Conservation (phyloP, 352 stramenopile genomes). For the Globisporangium nodosum region DNA sequence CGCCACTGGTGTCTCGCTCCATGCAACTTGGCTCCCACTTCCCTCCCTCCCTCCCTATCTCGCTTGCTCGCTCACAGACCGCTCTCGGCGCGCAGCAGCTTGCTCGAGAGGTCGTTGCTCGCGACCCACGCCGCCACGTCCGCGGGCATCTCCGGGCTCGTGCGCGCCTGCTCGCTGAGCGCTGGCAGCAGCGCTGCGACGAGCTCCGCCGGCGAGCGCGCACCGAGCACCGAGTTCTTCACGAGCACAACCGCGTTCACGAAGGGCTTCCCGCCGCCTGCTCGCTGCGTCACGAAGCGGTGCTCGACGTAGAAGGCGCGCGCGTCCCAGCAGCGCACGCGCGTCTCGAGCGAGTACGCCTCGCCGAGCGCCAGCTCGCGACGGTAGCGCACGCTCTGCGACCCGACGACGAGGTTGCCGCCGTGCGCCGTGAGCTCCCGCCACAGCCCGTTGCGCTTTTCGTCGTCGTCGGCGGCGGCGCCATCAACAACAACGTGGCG, state of each 20-base stretch:
- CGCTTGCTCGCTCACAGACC: constrained; percentile 1
- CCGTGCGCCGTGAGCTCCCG: constrained; percentile 34
- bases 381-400: constrained; percentile 77
- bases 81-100: constrained; percentile 44
- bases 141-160: constrained; percentile 32
- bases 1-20: no score
- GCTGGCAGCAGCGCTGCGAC: constrained; percentile 47
- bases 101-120: constrained; percentile 73
- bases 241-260: constrained; percentile 84
- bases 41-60: background rate
- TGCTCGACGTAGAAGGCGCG: constrained; percentile 86
- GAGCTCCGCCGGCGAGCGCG: constrained; percentile 49
- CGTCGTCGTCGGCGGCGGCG: background rate
- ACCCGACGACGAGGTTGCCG: constrained; percentile 77
- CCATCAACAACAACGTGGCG: no score
- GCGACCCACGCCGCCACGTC: constrained; percentile 67
- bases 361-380: constrained; percentile 73
- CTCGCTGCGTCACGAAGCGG: constrained; percentile 55
- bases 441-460: constrained; percentile 72
- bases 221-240: constrained; percentile 80
- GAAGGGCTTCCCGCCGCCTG: constrained; percentile 30
- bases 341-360: constrained; percentile 63
- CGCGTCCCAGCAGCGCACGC: constrained; percentile 74
- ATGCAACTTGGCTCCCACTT: background rate
- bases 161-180: constrained; percentile 20